Evolutionary conservation across 1,139 yeast genomes (phyloP), one percentile per base, ranked within the genome.

Genomic region (Pneumocystis canis): DNA sequence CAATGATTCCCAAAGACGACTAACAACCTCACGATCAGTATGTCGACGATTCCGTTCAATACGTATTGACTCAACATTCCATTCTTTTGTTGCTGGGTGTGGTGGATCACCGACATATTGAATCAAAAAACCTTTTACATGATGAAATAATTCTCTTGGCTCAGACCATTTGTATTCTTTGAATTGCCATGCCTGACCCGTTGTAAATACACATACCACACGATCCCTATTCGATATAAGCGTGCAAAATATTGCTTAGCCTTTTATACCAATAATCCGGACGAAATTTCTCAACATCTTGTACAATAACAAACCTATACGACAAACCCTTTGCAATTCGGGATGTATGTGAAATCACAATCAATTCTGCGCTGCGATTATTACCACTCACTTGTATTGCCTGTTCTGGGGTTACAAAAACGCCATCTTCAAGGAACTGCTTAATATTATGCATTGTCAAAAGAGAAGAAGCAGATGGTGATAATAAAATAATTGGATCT

Each of bases 121-220:
- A 69, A 89, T 79, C 69, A 83, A 87, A 71, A 84, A 89, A 1
- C 98, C 98, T 65, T 86, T 83, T 66, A 87, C 87, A 69, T 83
- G 84, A 70, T 87, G 95, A 73, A 92, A 94, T 67, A 92, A 77
- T 56, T 79, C 78, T 66, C 86, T 84, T 1, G 98, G 97, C 65
- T 84, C 83, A 47, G 84, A 79, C 82, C 89, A 87, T 14, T 85
- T 87, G 74, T 92, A 92, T 70, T 84, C 83, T 70, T 87, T 82
- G 74, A 92, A 88, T 75, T 92, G 99, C 99, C 99, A 92, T 62
- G 85, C 80, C 75, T 92, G 98, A 20, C 99, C 98, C 1, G 97
- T 92, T 18, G 96, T 92, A 76, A 92, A 87, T 41, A 92, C 88
- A 0, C 96, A 97, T 61, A 92, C 87, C 1, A 94, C 97, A 65